Evolutionary conservation across 352 stramenopile genomes (phyloP), one percentile per base, ranked within the genome.

Genomic region (Phytophthora capsici): DNA sequence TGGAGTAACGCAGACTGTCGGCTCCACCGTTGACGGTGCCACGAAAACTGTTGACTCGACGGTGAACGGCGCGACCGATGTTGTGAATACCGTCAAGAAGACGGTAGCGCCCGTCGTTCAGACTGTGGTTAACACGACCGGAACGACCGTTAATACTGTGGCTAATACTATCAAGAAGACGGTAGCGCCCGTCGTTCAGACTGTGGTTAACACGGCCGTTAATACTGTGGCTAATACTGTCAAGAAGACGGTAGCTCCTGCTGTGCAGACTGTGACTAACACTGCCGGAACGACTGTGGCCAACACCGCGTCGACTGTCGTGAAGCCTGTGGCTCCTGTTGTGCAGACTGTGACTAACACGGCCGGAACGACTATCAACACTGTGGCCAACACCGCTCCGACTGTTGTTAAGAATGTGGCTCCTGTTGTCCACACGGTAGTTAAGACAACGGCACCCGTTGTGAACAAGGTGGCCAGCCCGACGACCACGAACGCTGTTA

Each of bases 251-350:
- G 54, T 44, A 28, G 9, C 41, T 0, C 37, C 50, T 22, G 41
- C 28, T n/a, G 41, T 51, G 7, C 19, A 69, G 8, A 57, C 47
- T 6, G 47, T 54, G 10, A 25, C 54, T 1, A 56, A 56, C 22
- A 66, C 47, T 13, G 43, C 41, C 4, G 64, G 22, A 6, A 62
- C 41, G 3, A 66, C 55, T 0, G 60, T 57, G 36, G 26, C 26
- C 26, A n/a, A 32, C 9, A 41, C 26, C 7, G n/a, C n/a, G n/a
- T n/a, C n/a, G n/a, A 66, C 49, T 1, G 48, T 63, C 19, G 46
- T 36, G 0, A 14, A 62, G 13, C 59, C 41, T 9, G 54, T 44
- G 43, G 9, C 41, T 1, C 37, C 50, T 22, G 41, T 36, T n/a
- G 41, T 51, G 7, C 19, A 49, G 17, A 69, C 52, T 2, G 45